Conservation (phyloP, 2,329 filamentous ascomycete genomes). For the Neofusicoccum cordaticola region DNA sequence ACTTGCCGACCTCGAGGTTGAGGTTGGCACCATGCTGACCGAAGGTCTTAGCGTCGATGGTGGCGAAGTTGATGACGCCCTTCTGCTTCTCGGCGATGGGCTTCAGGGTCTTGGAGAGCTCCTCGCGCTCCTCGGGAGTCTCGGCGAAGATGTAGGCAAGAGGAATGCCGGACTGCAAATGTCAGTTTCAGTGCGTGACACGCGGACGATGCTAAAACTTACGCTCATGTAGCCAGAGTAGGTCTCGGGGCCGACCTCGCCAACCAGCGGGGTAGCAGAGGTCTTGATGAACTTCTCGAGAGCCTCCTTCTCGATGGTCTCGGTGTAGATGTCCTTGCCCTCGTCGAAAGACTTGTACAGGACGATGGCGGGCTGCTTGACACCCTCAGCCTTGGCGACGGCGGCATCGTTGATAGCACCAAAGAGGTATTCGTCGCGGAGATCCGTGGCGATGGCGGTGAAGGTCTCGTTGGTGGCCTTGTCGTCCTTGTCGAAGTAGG, state of each 20-base stretch:
- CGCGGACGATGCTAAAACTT: constrained; percentile 30
- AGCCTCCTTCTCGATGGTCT: constrained; percentile 76
- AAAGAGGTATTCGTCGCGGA: constrained; percentile 91
- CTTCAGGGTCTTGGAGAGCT: constrained; percentile 74
- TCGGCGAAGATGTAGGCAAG: constrained; percentile 98
- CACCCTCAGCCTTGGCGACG: constrained; percentile 85
- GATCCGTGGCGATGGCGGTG: constrained; percentile 67
- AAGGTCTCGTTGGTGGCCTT: constrained; percentile 88
- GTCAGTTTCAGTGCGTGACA: constrained; percentile 14
- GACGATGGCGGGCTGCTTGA: constrained; percentile 80
- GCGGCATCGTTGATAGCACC: constrained; percentile 79
- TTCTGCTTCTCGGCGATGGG: constrained; percentile 86
- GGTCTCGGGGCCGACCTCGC: constrained; percentile 95
- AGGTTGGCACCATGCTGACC: constrained; percentile 95
- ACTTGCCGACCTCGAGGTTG: constrained; percentile 92
- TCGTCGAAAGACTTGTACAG: constrained; percentile 98
- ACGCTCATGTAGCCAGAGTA: constrained; percentile 91
- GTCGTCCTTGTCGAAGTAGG: constrained; percentile 75
- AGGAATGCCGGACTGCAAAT: constrained; percentile 69
- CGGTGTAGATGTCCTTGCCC: constrained; percentile 80
- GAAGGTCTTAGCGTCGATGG: constrained; percentile 91
- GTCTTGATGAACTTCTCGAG: constrained; percentile 83
- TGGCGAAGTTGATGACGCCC: constrained; percentile 95
- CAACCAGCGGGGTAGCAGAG: constrained; percentile 83
- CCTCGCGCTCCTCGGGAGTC: constrained; percentile 81